These are phyloP conservation scores for Erodium texanum DNA, from an alignment of 441 rosid species.

Conservation along the genomic window DNA sequence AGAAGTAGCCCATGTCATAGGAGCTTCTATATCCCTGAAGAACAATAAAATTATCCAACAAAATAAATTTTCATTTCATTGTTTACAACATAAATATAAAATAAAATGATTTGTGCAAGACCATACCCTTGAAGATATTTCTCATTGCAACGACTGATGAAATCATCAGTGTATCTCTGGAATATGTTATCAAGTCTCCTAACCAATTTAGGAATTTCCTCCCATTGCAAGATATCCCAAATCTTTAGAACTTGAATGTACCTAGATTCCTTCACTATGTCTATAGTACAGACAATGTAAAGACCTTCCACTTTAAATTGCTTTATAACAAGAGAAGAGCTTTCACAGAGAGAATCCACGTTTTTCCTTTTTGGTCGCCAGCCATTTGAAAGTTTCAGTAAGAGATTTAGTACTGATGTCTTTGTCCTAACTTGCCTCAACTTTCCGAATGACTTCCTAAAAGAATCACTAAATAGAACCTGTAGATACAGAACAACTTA, in stretches of 20 bases:
- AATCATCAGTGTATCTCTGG: constrained; percentile 27
- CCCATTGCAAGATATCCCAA: constrained; percentile 37
- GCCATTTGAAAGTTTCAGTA: constrained; percentile 35
- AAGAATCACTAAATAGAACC: constrained; percentile 37
- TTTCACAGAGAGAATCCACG: constrained; percentile 20
- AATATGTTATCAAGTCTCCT: constrained; percentile 30
- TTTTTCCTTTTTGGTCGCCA: constrained; percentile 37
- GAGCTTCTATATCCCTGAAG: constrained; percentile 38
- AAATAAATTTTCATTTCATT: background rate
- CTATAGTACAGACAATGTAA: constrained; percentile 30
- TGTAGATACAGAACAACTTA: constrained; percentile 2
- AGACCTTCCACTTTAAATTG: constrained; percentile 27
- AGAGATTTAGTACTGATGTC: constrained; percentile 20
- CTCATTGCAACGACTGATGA: constrained; percentile 29
- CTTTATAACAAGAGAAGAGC: constrained; percentile 25
- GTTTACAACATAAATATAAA: background rate
- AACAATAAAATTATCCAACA: too few relatives aligned
- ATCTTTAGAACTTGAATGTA: constrained; percentile 35
- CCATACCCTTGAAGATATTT: constrained; percentile 43
- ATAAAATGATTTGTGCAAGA: background rate
- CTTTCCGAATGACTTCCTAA: constrained; percentile 34
- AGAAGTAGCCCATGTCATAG: constrained; percentile 31
- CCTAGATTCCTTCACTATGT: constrained; percentile 24
- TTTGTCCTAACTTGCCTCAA: constrained; percentile 19
- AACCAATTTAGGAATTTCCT: constrained; percentile 22